Evolutionary conservation across 176 grass and related monocot genomes (phyloP).

Genomic region (Rhipidocladum racemiflorum): DNA sequence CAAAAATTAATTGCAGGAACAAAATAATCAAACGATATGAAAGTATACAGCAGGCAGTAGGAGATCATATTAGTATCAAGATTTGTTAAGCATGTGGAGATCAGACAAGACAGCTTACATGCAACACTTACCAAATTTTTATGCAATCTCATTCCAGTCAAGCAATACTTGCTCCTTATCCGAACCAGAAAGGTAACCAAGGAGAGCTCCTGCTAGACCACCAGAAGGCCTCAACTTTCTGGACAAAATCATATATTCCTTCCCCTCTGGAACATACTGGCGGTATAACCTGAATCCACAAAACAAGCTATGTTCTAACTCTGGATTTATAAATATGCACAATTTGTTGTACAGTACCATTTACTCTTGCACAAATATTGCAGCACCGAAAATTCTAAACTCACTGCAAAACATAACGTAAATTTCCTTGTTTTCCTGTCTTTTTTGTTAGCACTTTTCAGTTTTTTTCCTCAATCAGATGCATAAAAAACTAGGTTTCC

Average conservation of each 20-base stretch:
- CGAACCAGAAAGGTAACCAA: constrained; percentile 51
- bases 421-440: not conserved
- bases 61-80: not conserved
- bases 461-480: not conserved
- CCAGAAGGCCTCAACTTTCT: constrained; percentile 47
- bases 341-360: not conserved
- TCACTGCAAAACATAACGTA: not conserved
- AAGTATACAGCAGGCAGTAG: not conserved
- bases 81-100: constrained; percentile 25
- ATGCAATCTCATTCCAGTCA: constrained; percentile 83
- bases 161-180: constrained; percentile 70
- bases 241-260: constrained; percentile 81
- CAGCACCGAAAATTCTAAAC: not conserved
- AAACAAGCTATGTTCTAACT: not conserved
- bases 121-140: constrained; percentile 59
- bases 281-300: constrained; percentile 71
- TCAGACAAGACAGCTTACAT: constrained; percentile 1
- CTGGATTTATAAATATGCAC: not conserved
- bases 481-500: not conserved
- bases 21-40: constrained; percentile 15
- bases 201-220: constrained; percentile 44
- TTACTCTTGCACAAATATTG: not conserved
- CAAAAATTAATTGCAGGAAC: not conserved
- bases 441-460: not conserved
- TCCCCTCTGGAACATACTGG: constrained; percentile 73